phyloP scores from a whole-genome alignment of 129 eudicot genomes.

The Artemisia argyi region DNA sequence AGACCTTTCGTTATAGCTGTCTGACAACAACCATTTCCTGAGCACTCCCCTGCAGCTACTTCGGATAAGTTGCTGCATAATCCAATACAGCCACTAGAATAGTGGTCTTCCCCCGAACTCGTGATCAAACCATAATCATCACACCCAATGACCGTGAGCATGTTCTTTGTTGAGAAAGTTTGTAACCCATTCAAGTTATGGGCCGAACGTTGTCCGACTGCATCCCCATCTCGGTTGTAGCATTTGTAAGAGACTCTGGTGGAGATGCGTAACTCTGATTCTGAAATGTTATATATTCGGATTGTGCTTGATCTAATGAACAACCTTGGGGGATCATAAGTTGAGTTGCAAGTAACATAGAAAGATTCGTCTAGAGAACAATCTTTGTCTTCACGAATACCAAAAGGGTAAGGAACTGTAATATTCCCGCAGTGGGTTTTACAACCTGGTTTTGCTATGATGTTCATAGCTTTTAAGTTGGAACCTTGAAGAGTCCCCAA shows the following conservation, averaged over 20 bases:
- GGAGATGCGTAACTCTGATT: not conserved
- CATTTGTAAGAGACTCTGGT: not conserved
- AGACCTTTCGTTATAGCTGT: no score
- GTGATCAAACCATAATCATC: no score
- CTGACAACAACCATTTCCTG: no score
- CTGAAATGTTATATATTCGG: not conserved
- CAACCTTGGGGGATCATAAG: not conserved
- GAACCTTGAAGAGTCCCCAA: no score
- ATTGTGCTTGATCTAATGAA: not conserved
- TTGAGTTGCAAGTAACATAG: not conserved
- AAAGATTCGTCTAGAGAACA: constrained; percentile 30
- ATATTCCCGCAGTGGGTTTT: constrained; percentile 15
- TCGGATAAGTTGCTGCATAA: no score
- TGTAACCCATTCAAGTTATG: no score
- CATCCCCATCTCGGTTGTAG: not conserved
- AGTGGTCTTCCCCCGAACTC: no score
- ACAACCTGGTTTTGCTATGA: not conserved
- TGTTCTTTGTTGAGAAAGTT: constrained; percentile 3
- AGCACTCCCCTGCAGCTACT: no score
- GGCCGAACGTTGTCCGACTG: no score
- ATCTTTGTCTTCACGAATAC: constrained; percentile 17
- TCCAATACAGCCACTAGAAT: no score
- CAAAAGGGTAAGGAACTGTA: constrained; percentile 33
- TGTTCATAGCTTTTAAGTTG: no score
- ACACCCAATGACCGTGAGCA: not conserved